These are phyloP conservation scores for Calendula officinalis DNA, from an alignment of 129 eudicot genomes.

Conservation along the genomic window DNA sequence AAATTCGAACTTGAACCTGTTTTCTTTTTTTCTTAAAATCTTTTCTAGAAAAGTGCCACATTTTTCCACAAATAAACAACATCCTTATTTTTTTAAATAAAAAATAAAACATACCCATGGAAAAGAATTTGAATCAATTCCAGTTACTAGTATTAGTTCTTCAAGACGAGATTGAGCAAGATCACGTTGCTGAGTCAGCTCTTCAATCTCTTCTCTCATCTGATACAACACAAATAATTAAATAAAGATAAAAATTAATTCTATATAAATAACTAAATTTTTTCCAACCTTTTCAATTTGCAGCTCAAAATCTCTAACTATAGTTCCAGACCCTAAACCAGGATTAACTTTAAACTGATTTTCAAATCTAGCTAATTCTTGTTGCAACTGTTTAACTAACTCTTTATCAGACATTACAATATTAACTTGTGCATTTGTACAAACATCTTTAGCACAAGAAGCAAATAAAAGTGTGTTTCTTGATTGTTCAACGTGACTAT, in stretches of 20 bases:
- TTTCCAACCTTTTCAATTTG: constrained; percentile 58
- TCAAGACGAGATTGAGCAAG: constrained; percentile 64
- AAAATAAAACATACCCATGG: constrained; percentile 38
- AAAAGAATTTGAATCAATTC: constrained; percentile 35
- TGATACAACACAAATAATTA: constrained; percentile 21
- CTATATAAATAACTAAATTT: constrained; percentile 4
- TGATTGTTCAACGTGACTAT: constrained; percentile 81
- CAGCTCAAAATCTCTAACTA: constrained; percentile 54
- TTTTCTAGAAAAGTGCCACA: too few relatives aligned
- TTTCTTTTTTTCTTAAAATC: too few relatives aligned
- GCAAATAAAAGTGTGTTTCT: constrained; percentile 87
- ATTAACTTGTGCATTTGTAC: constrained; percentile 79
- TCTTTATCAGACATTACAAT: constrained; percentile 86
- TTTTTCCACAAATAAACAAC: too few relatives aligned
- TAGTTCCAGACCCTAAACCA: constrained; percentile 31
- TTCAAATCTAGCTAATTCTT: constrained; percentile 62
- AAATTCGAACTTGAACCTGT: too few relatives aligned
- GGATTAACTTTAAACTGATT: constrained; percentile 48
- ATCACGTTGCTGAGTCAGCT: constrained; percentile 71
- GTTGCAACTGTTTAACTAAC: constrained; percentile 69
- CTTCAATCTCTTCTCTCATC: constrained; percentile 74
- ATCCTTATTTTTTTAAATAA: background rate
- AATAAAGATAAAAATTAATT: constrained; percentile 4
- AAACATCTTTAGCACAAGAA: constrained; percentile 81
- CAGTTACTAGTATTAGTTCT: constrained; percentile 41